Base-by-base conservation (phyloP, 345 rosid genomes). In the Brassica incana region DNA sequence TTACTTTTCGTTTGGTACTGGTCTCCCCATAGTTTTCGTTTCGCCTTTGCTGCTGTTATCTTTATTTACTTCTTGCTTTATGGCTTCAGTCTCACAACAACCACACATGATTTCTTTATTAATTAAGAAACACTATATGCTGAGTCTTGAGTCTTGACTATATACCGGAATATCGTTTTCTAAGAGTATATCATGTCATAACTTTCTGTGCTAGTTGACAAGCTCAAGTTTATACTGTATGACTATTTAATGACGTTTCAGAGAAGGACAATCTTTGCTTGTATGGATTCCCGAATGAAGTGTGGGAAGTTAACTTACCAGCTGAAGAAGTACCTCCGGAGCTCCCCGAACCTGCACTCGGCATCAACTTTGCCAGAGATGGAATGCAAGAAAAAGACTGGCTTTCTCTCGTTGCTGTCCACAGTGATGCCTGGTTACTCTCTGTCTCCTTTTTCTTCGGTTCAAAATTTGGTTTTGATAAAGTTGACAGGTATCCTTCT, bases 251-350 rank as follows among this genome's bases (percentile, higher is more conserved):
- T 48, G 6, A 48, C 6, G 45, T 56, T 45, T 63, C 87, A 92
- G 97, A 88, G 84, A 92, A 91, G 80, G 94, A 92, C 79, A 92
- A 92, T 76, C 96, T 91, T 74, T 91, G 97, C 85, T 86, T 92
- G 80, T 92, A 89, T 85, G 96, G 96, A 38, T 80, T 75, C 77
- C 96, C 96, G 4, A 87, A 81, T 80, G 94, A 87, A 82, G 82
- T 52, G 16, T 92, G 97, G 97, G 92, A 92, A 85, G 96, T 92
- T 27, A 87, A 83, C 84, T 85, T 91, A 73, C 97, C 97, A 59
- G 94, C 90, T 81, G 95, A 90, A 80, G 96, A 92, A 83, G 94
- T 92, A 29, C 97, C 96, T 65, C 94, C 97, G 0, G 97, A 92
- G 87, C 88, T 92, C 40, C 97, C 97, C 1, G 97, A 92, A 79